Evolutionary conservation across 2,329 filamentous ascomycete species (phyloP).

Genomic region (Metarhizium humberi): DNA sequence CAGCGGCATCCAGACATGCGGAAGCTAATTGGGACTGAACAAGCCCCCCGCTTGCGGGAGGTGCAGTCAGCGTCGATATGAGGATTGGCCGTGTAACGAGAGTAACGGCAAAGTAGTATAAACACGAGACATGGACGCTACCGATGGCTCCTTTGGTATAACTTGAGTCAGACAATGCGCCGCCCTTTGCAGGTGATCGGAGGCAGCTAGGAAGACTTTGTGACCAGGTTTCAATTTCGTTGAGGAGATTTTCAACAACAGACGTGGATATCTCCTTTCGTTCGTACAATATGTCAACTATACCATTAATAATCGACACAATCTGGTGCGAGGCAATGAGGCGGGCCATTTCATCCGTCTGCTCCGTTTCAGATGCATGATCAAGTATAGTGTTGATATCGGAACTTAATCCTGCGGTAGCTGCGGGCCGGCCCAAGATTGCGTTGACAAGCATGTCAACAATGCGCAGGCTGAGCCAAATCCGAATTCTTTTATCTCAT

Average conservation of each 20-base stretch:
- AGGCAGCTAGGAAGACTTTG: slow-evolving; percentile 29
- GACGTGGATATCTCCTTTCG: slow-evolving; percentile 21
- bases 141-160: slow-evolving; percentile 29
- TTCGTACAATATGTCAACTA: slow-evolving; percentile 31
- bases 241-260: slow-evolving; percentile 29
- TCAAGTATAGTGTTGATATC: slow-evolving; percentile 15
- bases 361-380: slow-evolving; percentile 9
- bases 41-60: slow-evolving; percentile 17
- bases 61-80: slow-evolving; percentile 37
- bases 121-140: slow-evolving; percentile 44
- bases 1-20: slow-evolving; percentile 45
- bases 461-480: slow-evolving; percentile 29
- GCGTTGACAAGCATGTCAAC: slow-evolving; percentile 29
- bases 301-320: slow-evolving; percentile 33
- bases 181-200: slow-evolving; percentile 11
- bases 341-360: slow-evolving; percentile 10
- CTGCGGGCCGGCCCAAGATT: slow-evolving; percentile 27
- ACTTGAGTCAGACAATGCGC: slow-evolving; percentile 2
- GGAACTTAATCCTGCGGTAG: slow-evolving; percentile 20
- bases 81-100: slow-evolving; percentile 46
- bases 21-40: slow-evolving; percentile 31
- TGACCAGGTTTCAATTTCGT: slow-evolving; percentile 35
- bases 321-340: slow-evolving; percentile 32
- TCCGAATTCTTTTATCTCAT: slow-evolving; percentile 16
- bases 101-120: slow-evolving; percentile 51